Conservation (phyloP, 148 eudicot genomes). For the Chenopodium formosanum region DNA sequence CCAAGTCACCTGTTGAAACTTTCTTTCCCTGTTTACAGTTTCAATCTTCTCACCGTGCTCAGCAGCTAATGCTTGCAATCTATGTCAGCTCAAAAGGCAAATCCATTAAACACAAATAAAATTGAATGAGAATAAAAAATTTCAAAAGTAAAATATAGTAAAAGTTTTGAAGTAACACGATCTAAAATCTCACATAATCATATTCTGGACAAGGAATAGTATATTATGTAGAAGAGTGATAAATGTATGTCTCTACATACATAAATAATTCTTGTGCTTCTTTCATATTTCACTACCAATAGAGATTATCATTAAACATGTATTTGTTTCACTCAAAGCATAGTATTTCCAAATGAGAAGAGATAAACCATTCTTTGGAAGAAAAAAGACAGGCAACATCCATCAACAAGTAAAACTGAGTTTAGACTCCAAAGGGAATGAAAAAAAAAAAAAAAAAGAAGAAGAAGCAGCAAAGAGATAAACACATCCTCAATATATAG, state of each 20-base stretch:
- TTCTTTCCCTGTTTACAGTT: constrained; percentile 87
- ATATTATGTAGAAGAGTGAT: background rate
- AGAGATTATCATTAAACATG: background rate
- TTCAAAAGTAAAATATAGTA: background rate
- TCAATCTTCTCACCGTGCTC: constrained; percentile 74
- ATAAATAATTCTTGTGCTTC: background rate
- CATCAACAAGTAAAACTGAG: background rate
- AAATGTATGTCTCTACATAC: background rate
- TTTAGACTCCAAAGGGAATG: too few species aligned
- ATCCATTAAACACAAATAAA: background rate
- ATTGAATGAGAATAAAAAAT: background rate
- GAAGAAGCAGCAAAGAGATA: too few species aligned
- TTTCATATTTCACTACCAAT: background rate
- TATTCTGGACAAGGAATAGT: background rate
- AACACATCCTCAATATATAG: too few species aligned
- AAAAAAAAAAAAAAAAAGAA: too few species aligned
- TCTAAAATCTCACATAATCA: background rate
- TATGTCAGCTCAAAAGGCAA: constrained; percentile 18
- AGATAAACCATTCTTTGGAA: too few species aligned
- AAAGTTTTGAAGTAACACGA: background rate
- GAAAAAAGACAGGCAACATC: background rate
- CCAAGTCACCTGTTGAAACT: constrained; percentile 73
- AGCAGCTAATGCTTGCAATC: constrained; percentile 69
- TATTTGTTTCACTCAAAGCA: background rate
- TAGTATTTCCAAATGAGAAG: background rate